A percentile compares a stretch with the other conserved stretches of the same genome.
These are phyloP conservation scores for Arabidopsis suecica DNA, from an alignment of 345 rosid genomes.

Conservation along the genomic window DNA sequence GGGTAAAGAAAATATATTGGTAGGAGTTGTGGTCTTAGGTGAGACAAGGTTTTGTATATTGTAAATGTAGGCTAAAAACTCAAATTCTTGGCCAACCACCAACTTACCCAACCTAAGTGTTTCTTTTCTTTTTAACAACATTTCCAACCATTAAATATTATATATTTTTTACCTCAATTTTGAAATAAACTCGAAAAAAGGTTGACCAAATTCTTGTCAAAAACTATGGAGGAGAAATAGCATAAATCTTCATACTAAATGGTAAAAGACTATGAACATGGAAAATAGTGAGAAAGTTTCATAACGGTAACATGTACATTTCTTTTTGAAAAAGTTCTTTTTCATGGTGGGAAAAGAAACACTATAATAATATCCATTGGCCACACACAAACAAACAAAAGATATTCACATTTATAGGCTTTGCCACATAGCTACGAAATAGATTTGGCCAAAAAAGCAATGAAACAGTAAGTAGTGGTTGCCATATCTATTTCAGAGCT, in stretches of 20 bases:
- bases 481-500: constrained; percentile 40
- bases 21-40: constrained; percentile 40
- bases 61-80: constrained; percentile 13
- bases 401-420: constrained; percentile 15
- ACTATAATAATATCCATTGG: not conserved
- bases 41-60: constrained; percentile 32
- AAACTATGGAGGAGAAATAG: not conserved
- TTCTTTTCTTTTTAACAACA: constrained; percentile 17
- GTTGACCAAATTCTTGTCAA: not conserved
- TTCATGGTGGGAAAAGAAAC: constrained; percentile 27
- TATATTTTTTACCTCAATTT: not conserved
- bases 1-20: constrained; percentile 10
- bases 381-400: not conserved
- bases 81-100: constrained; percentile 43
- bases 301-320: constrained; percentile 37
- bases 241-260: not conserved
- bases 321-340: not conserved
- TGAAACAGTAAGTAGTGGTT: constrained; percentile 40
- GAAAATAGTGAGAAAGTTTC: not conserved
- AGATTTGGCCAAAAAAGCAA: constrained; percentile 41
- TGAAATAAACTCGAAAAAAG: not conserved
- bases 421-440: constrained; percentile 40
- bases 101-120: constrained; percentile 40
- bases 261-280: not conserved
- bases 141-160: constrained; percentile 4